phyloP scores from a whole-genome alignment of 2,329 filamentous ascomycete genomes.

The Phialophora tarda region DNA sequence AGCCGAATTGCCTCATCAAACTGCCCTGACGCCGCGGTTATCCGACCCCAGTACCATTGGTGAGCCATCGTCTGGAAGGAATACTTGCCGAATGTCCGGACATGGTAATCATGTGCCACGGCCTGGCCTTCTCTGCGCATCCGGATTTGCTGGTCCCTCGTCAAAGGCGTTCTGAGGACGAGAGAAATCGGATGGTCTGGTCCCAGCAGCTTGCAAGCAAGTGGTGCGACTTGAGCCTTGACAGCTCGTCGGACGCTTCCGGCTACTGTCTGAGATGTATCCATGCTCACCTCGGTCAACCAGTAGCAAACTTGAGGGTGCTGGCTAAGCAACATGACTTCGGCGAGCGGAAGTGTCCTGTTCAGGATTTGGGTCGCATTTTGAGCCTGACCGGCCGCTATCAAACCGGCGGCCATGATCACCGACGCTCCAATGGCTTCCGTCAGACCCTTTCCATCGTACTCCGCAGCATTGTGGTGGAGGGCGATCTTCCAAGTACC shows the following conservation, averaged over 20 bases:
- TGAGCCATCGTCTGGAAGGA: conserved; percentile 21
- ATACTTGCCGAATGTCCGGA: conserved; percentile 16
- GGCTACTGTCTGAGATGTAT: conserved; percentile 17
- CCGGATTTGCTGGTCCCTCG: conserved; percentile 12
- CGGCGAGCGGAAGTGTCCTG: conserved; percentile 5
- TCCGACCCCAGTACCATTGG: conserved; percentile 17
- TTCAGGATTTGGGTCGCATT: conserved; percentile 12
- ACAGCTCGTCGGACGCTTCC: conserved; percentile 9
- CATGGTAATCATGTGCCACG: conserved; percentile 9
- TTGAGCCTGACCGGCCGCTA: conserved; percentile 16
- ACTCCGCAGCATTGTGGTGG: conserved; percentile 5
- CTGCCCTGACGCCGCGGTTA: conserved; percentile 5
- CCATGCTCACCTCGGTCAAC: conserved; percentile 19
- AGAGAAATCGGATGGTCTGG: conserved; percentile 20
- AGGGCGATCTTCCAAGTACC: conserved; percentile 19
- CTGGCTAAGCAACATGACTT: conserved; percentile 15
- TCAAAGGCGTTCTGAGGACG: conserved; percentile 18
- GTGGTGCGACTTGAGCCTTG: not conserved
- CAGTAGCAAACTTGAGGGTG: conserved; percentile 20
- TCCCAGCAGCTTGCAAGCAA: conserved; percentile 15
- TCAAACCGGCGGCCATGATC: conserved; percentile 16
- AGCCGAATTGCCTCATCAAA: conserved; percentile 9
- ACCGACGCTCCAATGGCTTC: conserved; percentile 6
- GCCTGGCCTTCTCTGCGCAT: conserved; percentile 15
- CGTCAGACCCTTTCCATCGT: conserved; percentile 14